A percentile compares a stretch with the other conserved stretches of the same genome.
These are phyloP conservation scores for Chaetomium globosum DNA, from an alignment of 2,329 filamentous ascomycete genomes.

Conservation along the genomic window DNA sequence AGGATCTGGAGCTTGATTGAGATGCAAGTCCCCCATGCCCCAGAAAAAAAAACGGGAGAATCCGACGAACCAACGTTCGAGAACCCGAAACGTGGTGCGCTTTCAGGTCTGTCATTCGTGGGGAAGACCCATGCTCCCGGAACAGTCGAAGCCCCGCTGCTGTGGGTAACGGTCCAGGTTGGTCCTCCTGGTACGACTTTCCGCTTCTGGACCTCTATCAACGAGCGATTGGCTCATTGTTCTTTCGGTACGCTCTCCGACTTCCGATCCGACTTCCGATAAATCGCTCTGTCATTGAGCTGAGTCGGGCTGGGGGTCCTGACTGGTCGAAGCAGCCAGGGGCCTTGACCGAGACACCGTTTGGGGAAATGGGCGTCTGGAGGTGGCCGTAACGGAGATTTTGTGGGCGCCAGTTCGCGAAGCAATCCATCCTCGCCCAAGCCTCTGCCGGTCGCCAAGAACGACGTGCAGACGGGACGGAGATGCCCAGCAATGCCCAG, in stretches of 20 bases:
- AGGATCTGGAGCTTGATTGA: not conserved
- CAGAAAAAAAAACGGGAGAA: not conserved
- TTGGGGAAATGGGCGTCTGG: constrained; percentile 3
- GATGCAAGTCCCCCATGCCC: not conserved
- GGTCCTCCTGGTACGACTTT: constrained; percentile 16
- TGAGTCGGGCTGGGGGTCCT: not conserved
- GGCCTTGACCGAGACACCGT: not conserved
- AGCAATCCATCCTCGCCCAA: not conserved
- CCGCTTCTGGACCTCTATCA: constrained; percentile 19
- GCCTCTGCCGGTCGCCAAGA: constrained; percentile 16
- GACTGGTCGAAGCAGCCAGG: not conserved
- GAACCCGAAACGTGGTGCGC: constrained; percentile 22
- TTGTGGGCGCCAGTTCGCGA: not conserved
- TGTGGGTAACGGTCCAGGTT: not conserved
- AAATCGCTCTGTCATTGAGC: not conserved
- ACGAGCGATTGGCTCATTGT: constrained; percentile 24
- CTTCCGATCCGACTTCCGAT: not conserved
- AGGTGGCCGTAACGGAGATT: not conserved
- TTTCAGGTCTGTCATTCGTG: constrained; percentile 23
- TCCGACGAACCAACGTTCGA: constrained; percentile 24
- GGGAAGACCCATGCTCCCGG: constrained; percentile 20
- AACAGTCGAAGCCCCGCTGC: constrained; percentile 7
- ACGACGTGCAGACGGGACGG: not conserved
- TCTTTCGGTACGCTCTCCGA: not conserved
- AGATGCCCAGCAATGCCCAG: constrained; percentile 13